These are phyloP conservation scores for Carex cristatella DNA, from an alignment of 176 grass and related monocot species.

Conservation along the genomic window DNA sequence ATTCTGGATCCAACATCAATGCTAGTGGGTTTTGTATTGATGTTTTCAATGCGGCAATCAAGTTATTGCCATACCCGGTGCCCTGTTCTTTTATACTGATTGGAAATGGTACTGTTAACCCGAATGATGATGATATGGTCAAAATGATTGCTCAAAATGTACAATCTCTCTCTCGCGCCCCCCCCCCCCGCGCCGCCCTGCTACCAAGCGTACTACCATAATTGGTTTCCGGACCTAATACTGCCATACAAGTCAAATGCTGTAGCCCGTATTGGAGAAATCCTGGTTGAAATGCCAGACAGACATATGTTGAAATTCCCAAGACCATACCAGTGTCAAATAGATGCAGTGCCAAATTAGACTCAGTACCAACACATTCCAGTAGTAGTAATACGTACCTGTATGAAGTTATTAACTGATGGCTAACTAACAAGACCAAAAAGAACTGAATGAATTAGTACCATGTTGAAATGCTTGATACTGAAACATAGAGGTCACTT, in stretches of 20 bases:
- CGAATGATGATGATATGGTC: conserved; percentile 52
- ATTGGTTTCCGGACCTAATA: conserved; percentile 9
- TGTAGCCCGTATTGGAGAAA: conserved; percentile 3
- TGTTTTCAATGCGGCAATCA: conserved; percentile 63
- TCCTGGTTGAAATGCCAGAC: background rate
- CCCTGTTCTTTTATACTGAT: conserved; percentile 54
- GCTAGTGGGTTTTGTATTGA: conserved; percentile 61
- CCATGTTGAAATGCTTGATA: background rate
- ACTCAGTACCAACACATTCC: background rate
- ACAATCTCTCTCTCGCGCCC: conserved; percentile 1
- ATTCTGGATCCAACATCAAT: conserved; percentile 28
- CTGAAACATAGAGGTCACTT: background rate
- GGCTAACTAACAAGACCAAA: background rate
- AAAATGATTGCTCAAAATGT: conserved; percentile 60
- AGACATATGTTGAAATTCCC: background rate
- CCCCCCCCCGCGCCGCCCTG: background rate
- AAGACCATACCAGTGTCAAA: background rate
- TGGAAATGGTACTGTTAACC: conserved; percentile 57
- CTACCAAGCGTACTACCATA: background rate
- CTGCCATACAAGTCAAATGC: conserved; percentile 16
- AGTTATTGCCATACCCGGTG: conserved; percentile 66
- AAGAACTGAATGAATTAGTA: background rate
- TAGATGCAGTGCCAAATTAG: background rate
- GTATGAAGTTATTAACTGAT: background rate
- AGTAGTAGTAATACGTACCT: background rate